Base-by-base conservation (phyloP, 1,284 basidiomycete species). In the Gymnopus androsaceus region DNA sequence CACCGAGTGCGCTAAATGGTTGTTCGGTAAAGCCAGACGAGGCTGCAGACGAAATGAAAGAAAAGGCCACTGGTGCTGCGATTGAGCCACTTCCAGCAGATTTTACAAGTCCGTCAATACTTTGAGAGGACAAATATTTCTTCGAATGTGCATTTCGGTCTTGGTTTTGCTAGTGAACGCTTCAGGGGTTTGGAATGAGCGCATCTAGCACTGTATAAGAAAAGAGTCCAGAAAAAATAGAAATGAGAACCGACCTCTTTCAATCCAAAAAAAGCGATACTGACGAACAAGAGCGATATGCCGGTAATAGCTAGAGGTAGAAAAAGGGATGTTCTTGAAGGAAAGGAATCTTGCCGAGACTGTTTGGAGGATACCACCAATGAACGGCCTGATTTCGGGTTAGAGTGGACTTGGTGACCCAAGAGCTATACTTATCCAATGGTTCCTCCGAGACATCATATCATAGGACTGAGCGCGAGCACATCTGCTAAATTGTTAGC, bases 401-500 rank as follows among this genome's bases (percentile, higher is more conserved):
- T 42, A 27, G 15, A 27, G 41, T 25, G 25, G 28, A n/a, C 21
- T 2, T 12, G 9, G 8, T 6, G 21, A 23, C 21, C 4, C 14
- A 42, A 4, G 7, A 27, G 41, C 23, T 42, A 42, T 42, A 50
- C 54, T 12, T 54, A 77, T 75, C 70, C 75, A 36, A 78, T 59
- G 3, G 74, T 77, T 11, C 64, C 59, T 0, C 77, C 79, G 8
- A 69, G 57, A 31, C 66, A 68, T 76, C 77, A 80, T 55, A 75
- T 68, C 27, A 78, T 61, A 7, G 76, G 74, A 17, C 75, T 64
- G 8, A 74, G 64, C 2, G 73, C 67, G 59, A 74, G 76, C 1
- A 74, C 79, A 50, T 75, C 70, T 3, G 74, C 77, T 37, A 76
- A 67, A 58, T 81, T 81, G 2, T 74, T 73, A 0, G 70, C 60